These are phyloP conservation scores for Plasmodium vivax DNA, from an alignment of 169 alveolate genomes.

Conservation along the genomic window DNA sequence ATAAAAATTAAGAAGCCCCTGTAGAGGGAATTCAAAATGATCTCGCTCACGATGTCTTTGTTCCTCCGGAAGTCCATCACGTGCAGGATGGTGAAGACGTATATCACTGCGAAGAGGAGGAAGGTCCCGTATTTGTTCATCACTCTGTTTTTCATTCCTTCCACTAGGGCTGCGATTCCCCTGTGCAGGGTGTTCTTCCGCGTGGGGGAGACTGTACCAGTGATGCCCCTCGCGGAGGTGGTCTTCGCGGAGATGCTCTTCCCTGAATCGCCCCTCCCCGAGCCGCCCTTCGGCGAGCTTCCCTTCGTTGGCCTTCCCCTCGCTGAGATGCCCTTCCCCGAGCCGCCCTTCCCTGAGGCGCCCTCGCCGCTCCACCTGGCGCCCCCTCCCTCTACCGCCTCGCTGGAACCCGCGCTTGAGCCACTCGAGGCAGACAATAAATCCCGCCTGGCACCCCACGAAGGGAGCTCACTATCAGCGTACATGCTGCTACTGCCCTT, in stretches of 20 bases:
- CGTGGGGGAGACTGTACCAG: background rate
- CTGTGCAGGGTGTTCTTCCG: background rate
- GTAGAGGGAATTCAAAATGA: conserved; percentile 39
- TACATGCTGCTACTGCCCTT: background rate
- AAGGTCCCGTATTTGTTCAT: conserved; percentile 48
- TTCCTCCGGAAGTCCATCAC: conserved; percentile 54
- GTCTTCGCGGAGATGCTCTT: background rate
- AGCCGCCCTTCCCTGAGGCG: background rate
- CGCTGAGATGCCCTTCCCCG: background rate
- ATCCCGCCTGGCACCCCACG: background rate
- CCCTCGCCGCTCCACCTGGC: background rate
- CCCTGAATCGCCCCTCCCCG: no score
- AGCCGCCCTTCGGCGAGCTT: background rate
- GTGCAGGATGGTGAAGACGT: conserved; percentile 31
- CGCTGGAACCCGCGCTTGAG: background rate
- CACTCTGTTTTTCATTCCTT: background rate
- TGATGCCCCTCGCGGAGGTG: background rate
- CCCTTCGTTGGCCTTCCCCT: no score
- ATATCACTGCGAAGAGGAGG: conserved; percentile 17
- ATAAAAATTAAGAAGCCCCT: conserved; percentile 58
- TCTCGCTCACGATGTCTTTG: conserved; percentile 62
- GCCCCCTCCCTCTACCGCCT: background rate
- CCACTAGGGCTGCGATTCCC: background rate
- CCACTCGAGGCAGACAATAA: background rate
- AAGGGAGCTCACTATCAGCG: background rate